Conservation (phyloP, 2,329 filamentous ascomycete genomes). For the Ophiocordyceps sinensis region DNA sequence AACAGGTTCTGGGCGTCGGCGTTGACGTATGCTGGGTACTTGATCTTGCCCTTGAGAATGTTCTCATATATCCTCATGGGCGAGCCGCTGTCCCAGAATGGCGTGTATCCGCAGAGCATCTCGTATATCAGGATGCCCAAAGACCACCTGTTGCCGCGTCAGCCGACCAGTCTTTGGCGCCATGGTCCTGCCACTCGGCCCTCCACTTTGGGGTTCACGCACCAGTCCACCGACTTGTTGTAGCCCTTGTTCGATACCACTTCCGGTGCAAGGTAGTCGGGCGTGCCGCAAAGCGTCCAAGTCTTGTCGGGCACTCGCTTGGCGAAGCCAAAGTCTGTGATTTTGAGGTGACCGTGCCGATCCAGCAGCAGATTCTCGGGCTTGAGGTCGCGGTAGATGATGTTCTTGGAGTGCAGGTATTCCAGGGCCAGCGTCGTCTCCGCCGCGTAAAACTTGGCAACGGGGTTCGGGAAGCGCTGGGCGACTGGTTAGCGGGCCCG, state of each 20-base stretch:
- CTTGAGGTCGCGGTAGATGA: conserved; percentile 96
- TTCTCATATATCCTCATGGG: conserved; percentile 99
- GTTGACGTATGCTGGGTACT: conserved; percentile 93
- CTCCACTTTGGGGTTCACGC: conserved; percentile 22
- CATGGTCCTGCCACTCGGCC: too few species aligned
- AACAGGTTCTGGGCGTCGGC: conserved; percentile 87
- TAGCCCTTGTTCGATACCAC: conserved; percentile 99
- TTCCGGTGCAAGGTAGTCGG: conserved; percentile 93
- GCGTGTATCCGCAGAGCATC: conserved; percentile 98
- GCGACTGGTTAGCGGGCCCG: background rate
- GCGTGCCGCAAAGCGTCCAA: conserved; percentile 95
- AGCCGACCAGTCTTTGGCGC: background rate
- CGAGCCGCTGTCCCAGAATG: conserved; percentile 95
- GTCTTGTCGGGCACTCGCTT: conserved; percentile 98
- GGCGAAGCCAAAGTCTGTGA: conserved; percentile 96
- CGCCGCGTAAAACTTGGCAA: conserved; percentile 97
- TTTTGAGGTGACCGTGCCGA: conserved; percentile 87
- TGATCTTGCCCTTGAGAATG: conserved; percentile 88
- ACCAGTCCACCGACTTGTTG: conserved; percentile 99
- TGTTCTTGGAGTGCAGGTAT: conserved; percentile 86
- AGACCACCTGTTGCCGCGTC: conserved; percentile 65
- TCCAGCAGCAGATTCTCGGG: conserved; percentile 87
- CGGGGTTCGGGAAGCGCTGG: conserved; percentile 93
- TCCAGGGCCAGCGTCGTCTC: conserved; percentile 93
- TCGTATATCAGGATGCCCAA: conserved; percentile 97